Evolutionary conservation across 495 filamentous ascomycete genomes (phyloP), one percentile per base, ranked within the genome.

Genomic region (Peziza echinospora): DNA sequence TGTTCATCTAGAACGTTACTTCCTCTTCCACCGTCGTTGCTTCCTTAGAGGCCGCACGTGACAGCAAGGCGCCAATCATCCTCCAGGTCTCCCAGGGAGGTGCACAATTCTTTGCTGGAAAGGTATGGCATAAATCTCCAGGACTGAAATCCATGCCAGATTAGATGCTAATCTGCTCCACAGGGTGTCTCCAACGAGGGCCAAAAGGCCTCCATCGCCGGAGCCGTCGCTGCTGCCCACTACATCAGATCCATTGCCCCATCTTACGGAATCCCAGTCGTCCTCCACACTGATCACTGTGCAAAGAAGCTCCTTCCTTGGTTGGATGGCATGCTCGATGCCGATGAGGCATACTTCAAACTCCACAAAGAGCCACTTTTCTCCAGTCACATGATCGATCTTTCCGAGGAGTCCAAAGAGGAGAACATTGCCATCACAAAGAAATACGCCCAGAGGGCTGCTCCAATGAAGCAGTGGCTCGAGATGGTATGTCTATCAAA

Each of bases 391-490:
- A 96, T 99, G 89, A 93, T 99, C 57, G 89, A 97, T 65, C 62
- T 97, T 58, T 78, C 73, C 26, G 87, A 94, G 71, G 89, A 96
- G 69, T 61, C 69, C 24, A 77, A 92, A 45, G 75, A 87, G 26
- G 77, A 70, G 63, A 99, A 99, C 76, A 87, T 99, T 57, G 53
- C 75, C 51, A 93, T 83, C 55, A 93, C 85, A 48, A 80, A 78
- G 59, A 73, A 77, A 59, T 93, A 96, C 71, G 71, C 93, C 28
- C 78, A 92, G 74, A 76, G 86, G 51, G 81, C 77, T 51, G 80
- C 82, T 30, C 84, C 85, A 47, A 81, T 93, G 83, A 93, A 92
- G 70, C 84, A 94, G 64, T 99, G 84, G 82, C 73, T 99, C 46
- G 89, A 99, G 72, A 99, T 96, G 89, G 82, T 86, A 64, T 56